Conservation (phyloP, 345 rosid species). For the Rhodamnia argentea region DNA sequence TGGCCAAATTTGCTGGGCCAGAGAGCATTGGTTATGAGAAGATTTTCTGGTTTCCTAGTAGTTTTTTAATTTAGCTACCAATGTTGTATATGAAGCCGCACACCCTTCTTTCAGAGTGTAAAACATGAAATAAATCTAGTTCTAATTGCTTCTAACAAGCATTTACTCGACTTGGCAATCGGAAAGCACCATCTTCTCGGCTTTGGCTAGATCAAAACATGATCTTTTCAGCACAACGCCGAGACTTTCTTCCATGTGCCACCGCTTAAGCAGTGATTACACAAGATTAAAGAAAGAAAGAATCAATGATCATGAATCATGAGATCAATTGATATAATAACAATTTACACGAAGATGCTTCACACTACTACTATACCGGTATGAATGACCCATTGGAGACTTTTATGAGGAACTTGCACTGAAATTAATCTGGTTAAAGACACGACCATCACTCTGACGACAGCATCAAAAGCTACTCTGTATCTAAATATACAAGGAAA, state of each 20-base stretch:
- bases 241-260: background rate
- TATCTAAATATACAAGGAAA: background rate
- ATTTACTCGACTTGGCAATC: background rate
- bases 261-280: background rate
- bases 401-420: background rate
- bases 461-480: background rate
- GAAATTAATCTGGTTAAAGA: background rate
- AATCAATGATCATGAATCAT: background rate
- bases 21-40: background rate
- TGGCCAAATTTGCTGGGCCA: background rate
- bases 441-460: background rate
- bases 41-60: background rate
- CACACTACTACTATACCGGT: background rate
- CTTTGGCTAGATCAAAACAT: background rate
- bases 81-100: background rate
- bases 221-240: background rate
- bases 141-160: background rate
- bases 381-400: background rate
- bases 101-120: background rate
- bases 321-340: background rate
- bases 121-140: background rate
- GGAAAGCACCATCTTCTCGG: background rate
- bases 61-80: background rate
- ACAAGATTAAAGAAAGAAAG: background rate
- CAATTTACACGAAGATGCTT: background rate